Percentiles rank a stretch among this genome's conserved stretches.
phyloP scores from a whole-genome alignment of 768 basidiomycete species.

The Amanita pseudoporphyria region DNA sequence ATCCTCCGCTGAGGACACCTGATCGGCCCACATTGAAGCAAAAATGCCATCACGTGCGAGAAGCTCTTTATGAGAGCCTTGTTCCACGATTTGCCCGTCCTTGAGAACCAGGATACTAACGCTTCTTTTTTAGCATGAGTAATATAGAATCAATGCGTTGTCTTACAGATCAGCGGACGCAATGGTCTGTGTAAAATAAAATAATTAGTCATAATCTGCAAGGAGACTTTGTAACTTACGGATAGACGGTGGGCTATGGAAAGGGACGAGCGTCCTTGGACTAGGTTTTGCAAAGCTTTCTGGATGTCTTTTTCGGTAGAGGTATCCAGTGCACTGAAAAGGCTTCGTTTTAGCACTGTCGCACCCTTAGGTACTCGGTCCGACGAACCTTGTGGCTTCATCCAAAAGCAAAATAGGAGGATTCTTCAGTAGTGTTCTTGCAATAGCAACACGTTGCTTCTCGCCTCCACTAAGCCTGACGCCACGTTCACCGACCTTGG shows the following conservation, averaged over 20 bases:
- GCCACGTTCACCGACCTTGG: conserved; percentile 85
- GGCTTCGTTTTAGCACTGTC: conserved; percentile 2
- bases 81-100: conserved; percentile 82
- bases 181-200: conserved; percentile 30
- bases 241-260: conserved; percentile 77
- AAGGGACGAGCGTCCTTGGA: conserved; percentile 61
- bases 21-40: conserved; percentile 84
- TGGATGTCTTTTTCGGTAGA: conserved; percentile 88
- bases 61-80: conserved; percentile 72
- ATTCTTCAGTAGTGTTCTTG: conserved; percentile 78
- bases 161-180: conserved; percentile 53
- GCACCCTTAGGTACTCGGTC: not conserved
- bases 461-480: conserved; percentile 81
- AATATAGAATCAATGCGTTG: not conserved
- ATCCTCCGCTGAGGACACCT: conserved; percentile 58
- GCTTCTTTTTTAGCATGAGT: conserved; percentile 6
- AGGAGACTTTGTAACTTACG: conserved; percentile 30
- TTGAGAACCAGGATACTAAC: conserved; percentile 81
- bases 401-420: conserved; percentile 75
- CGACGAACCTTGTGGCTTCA: conserved; percentile 59
- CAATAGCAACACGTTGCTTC: conserved; percentile 85
- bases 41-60: conserved; percentile 64
- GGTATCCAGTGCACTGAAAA: conserved; percentile 72
- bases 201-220: conserved; percentile 12
- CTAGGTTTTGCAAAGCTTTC: conserved; percentile 73